Conservation (phyloP, 768 basidiomycete genomes). For the Lactarius tabidus region DNA sequence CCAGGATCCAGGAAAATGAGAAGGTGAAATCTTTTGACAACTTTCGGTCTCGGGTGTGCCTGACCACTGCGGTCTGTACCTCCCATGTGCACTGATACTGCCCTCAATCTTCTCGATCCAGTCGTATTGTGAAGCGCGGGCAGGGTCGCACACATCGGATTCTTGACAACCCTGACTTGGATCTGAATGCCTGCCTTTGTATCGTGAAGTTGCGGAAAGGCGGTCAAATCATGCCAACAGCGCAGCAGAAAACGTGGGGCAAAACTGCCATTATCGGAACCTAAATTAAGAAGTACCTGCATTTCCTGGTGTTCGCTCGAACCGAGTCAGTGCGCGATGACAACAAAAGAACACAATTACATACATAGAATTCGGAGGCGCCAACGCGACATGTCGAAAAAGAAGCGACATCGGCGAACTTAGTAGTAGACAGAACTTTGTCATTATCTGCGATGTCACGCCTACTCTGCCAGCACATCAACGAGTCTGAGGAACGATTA, state of each 20-base stretch:
- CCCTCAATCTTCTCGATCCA: background rate
- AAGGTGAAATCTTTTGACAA: background rate
- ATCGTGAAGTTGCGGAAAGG: background rate
- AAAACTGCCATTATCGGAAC: background rate
- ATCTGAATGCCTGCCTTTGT: background rate
- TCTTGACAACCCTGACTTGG: background rate
- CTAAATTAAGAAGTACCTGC: background rate
- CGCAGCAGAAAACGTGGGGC: background rate
- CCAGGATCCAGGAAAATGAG: background rate
- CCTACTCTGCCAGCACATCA: background rate
- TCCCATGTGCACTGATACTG: slow-evolving; percentile 3
- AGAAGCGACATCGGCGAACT: background rate
- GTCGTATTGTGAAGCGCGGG: background rate
- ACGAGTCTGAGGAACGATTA: background rate
- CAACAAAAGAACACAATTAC: too few species aligned
- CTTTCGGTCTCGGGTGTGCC: background rate
- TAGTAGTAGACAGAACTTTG: background rate
- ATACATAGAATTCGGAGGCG: too few species aligned
- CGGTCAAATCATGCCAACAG: background rate
- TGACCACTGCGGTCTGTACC: background rate
- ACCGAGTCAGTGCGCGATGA: background rate
- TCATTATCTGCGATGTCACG: background rate
- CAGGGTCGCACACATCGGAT: background rate
- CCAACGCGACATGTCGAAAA: background rate
- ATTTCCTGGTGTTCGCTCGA: background rate